Conservation (phyloP, 2,329 filamentous ascomycete genomes). For the Pseudohalonectria lignicola region DNA sequence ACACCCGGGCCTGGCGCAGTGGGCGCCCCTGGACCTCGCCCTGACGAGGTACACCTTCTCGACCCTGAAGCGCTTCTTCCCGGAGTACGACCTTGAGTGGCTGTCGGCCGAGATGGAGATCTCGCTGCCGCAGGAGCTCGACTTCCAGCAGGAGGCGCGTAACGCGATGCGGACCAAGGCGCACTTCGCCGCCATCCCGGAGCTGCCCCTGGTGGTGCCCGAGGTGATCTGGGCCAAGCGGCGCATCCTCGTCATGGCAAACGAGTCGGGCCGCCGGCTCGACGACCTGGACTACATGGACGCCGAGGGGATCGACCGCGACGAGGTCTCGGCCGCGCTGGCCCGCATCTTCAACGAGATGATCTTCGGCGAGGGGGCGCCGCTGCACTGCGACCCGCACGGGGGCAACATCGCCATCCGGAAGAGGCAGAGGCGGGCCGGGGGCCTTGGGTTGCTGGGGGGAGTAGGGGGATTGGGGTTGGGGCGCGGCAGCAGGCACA, state of each 20-base stretch:
- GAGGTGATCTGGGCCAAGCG: slow-evolving; percentile 81
- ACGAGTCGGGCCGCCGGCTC: slow-evolving; percentile 72
- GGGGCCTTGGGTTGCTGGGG: background rate
- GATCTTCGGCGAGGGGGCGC: slow-evolving; percentile 86
- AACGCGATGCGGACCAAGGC: slow-evolving; percentile 73
- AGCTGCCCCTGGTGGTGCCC: slow-evolving; percentile 78
- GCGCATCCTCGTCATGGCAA: slow-evolving; percentile 91
- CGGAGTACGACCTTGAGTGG: slow-evolving; percentile 97
- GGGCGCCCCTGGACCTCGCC: slow-evolving; percentile 77
- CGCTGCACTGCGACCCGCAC: slow-evolving; percentile 93
- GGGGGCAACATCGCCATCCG: slow-evolving; percentile 92
- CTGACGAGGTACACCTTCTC: slow-evolving; percentile 84
- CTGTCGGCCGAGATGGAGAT: slow-evolving; percentile 85
- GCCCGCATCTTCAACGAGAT: slow-evolving; percentile 97
- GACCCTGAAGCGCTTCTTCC: slow-evolving; percentile 85
- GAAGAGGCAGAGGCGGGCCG: slow-evolving; percentile 24
- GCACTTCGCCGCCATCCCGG: slow-evolving; percentile 62
- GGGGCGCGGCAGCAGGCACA: slow-evolving; percentile 42
- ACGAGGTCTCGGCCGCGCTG: slow-evolving; percentile 87
- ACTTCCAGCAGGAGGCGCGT: slow-evolving; percentile 75
- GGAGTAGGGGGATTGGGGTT: too few relatives aligned
- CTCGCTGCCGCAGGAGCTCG: slow-evolving; percentile 81
- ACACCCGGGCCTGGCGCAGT: slow-evolving; percentile 80
- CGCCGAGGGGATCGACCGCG: slow-evolving; percentile 75
- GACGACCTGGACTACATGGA: slow-evolving; percentile 88